Conservation (phyloP, 495 filamentous ascomycete species). For the Lasiosphaeria miniovina region DNA sequence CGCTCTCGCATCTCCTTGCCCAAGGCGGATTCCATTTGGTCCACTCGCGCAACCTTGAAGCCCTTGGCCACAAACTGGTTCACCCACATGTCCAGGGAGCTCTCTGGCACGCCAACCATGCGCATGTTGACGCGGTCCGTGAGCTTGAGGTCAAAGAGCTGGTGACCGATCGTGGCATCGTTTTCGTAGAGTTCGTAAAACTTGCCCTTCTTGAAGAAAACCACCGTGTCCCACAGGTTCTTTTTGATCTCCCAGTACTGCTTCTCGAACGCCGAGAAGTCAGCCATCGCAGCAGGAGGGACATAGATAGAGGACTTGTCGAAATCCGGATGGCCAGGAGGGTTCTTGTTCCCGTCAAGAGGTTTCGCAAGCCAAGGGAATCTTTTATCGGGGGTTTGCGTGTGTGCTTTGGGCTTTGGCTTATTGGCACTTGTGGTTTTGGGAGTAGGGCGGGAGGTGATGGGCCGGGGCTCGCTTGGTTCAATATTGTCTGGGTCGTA, state of each 20-base stretch:
- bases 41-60: conserved; percentile 93
- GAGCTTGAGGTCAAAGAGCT: conserved; percentile 95
- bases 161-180: conserved; percentile 94
- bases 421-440: conserved; percentile 30
- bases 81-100: conserved; percentile 86
- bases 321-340: conserved; percentile 79
- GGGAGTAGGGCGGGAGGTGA: conserved; percentile 31
- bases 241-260: conserved; percentile 99
- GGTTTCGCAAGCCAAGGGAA: conserved; percentile 88
- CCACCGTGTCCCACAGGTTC: conserved; percentile 94
- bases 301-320: conserved; percentile 91
- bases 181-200: conserved; percentile 99
- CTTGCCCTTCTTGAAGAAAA: conserved; percentile 99
- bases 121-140: conserved; percentile 99
- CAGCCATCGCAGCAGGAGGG: conserved; percentile 67
- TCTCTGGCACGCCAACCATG: conserved; percentile 93
- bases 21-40: conserved; percentile 91
- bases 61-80: conserved; percentile 93
- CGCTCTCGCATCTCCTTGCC: conserved; percentile 98
- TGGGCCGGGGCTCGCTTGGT: conserved; percentile 51
- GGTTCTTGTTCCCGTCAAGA: conserved; percentile 76
- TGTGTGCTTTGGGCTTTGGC: conserved; percentile 65
- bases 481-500: conserved; percentile 76
- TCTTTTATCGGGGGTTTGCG: conserved; percentile 73
- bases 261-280: conserved; percentile 92